These are phyloP conservation scores for Globisporangium solare DNA, from an alignment of 352 stramenopile genomes.

Conservation along the genomic window DNA sequence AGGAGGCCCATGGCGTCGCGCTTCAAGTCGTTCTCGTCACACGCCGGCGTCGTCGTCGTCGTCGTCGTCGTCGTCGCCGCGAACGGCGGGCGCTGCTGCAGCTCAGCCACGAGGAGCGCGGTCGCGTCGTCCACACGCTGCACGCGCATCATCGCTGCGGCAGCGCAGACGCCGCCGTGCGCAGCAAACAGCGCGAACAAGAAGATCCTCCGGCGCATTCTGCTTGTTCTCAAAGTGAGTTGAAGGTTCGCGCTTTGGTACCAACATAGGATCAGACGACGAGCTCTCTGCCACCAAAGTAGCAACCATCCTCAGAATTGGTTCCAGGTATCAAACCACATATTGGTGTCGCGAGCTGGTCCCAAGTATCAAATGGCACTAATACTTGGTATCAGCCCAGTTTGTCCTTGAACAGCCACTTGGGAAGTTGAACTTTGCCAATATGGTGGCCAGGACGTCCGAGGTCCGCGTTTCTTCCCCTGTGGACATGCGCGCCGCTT, in stretches of 20 bases:
- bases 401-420: too few relatives aligned
- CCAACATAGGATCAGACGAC: too few relatives aligned
- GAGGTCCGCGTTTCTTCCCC: too few relatives aligned
- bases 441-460: too few relatives aligned
- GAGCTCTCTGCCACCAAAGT: too few relatives aligned
- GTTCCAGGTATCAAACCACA: too few relatives aligned
- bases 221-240: neutral
- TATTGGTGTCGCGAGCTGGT: too few relatives aligned
- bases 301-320: too few relatives aligned
- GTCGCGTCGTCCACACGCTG: neutral
- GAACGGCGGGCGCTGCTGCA: neutral
- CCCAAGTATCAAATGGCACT: too few relatives aligned
- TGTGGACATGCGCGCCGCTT: too few relatives aligned
- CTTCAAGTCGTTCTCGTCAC: slow-evolving; percentile 47
- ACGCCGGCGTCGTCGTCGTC: slow-evolving; percentile 10
- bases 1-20: slow-evolving; percentile 40
- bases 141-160: neutral
- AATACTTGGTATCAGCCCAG: too few relatives aligned
- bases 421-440: too few relatives aligned
- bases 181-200: neutral
- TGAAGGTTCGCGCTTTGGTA: neutral
- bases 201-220: slow-evolving; percentile 5
- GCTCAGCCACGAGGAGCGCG: neutral
- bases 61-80: neutral
- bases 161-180: neutral